These are phyloP conservation scores for Hypholoma fasciculare DNA, from an alignment of 768 basidiomycete genomes.

Conservation along the genomic window DNA sequence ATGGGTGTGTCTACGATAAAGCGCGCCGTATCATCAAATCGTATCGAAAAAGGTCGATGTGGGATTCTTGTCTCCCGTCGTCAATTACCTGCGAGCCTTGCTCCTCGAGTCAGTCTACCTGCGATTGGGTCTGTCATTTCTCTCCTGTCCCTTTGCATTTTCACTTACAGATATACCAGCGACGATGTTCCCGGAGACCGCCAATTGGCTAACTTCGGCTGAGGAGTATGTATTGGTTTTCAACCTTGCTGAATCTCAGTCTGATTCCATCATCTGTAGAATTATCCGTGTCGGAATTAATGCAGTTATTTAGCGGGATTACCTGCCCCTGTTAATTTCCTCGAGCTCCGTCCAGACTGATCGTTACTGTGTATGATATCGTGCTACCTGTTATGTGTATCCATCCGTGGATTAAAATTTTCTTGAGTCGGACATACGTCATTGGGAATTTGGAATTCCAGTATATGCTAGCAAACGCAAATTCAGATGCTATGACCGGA, in stretches of 20 bases:
- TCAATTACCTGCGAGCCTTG: slow-evolving; percentile 46
- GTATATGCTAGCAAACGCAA: too few relatives aligned
- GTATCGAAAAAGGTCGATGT: slow-evolving; percentile 37
- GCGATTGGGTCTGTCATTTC: slow-evolving; percentile 43
- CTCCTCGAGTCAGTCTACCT: slow-evolving; percentile 67
- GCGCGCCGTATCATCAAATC: slow-evolving; percentile 61
- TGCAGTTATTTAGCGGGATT: slow-evolving; percentile 39
- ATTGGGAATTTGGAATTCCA: too few relatives aligned
- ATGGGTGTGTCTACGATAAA: slow-evolving; percentile 18
- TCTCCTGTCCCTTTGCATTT: not conserved
- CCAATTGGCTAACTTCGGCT: slow-evolving; percentile 54
- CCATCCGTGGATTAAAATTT: too few relatives aligned
- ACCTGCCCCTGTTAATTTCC: too few relatives aligned
- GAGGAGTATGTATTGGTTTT: slow-evolving; percentile 45
- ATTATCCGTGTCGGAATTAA: slow-evolving; percentile 62
- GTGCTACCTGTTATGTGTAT: too few relatives aligned
- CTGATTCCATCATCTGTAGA: slow-evolving; percentile 21
- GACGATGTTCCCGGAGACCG: slow-evolving; percentile 65
- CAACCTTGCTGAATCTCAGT: too few relatives aligned
- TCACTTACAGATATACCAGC: slow-evolving; percentile 25
- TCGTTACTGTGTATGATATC: too few relatives aligned
- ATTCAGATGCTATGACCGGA: too few relatives aligned
- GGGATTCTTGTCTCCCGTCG: slow-evolving; percentile 29
- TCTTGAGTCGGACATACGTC: too few relatives aligned
- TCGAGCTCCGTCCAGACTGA: too few relatives aligned